Base-by-base conservation (phyloP, 108 stramenopile genomes). In the Skeletonema menzelii region DNA sequence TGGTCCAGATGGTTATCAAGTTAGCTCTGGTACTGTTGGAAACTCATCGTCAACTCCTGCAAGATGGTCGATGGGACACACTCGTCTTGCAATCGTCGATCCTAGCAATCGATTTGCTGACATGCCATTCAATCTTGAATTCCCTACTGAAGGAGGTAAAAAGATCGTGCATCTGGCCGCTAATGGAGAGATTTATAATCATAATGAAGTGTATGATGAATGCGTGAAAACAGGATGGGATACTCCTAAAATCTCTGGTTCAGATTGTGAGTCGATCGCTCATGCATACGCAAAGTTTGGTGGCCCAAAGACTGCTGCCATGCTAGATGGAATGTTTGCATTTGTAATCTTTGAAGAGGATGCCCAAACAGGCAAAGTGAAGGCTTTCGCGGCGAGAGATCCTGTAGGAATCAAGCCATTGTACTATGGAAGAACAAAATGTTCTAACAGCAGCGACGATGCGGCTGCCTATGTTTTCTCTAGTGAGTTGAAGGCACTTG, bases 141-240 rank as follows among this genome's bases (percentile, higher is more conserved):
- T 90, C 65, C 65, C 34, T 19, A 17, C 59, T 17, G 75, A 72
- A 19, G 68, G 56, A 27, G 67, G 73, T 19, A 80, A 77, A 24
- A 85, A 61, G 20, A 67, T 84, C 30, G 59, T 80, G 24, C 44
- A 58, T 32, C 74, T 90, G 2, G 89, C 83, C 2, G 90, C 90
- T 28, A 91, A 91, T 63, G 91, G 91, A 40, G 91, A 91, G 70
- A 88, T 91, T 65, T 91, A 91, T 75, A 91, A 88, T 59, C 88
- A 89, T 76, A 63, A 81, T 15, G 27, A 46, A 60, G 66, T 91
- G 14, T 87, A 87, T 63, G 40, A 75, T 13, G 59, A 75, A 5
- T 67, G 88, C 19, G 83, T 84, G 5, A 56, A 49, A 2, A 64
- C 84, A 35, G 87, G 86, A 26, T 88, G 87, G 87, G 59, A 71